phyloP scores from a whole-genome alignment of 345 rosid genomes.

The Aquilaria sinensis region DNA sequence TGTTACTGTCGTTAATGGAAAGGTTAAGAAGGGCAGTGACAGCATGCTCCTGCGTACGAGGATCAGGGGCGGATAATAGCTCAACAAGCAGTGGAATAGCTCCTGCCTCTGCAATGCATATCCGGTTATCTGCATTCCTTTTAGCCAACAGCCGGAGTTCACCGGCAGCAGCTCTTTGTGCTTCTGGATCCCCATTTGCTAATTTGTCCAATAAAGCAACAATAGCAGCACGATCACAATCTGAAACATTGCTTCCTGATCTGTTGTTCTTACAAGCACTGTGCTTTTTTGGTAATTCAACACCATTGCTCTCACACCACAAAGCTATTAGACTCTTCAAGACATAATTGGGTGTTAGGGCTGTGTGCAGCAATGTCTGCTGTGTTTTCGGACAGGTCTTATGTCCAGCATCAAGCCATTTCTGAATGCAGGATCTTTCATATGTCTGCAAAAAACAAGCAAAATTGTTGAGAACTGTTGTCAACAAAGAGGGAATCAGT shows the following conservation, averaged over 20 bases:
- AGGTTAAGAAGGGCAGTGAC: constrained; percentile 97
- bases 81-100: constrained; percentile 92
- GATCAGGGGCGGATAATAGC: constrained; percentile 70
- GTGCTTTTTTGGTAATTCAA: constrained; percentile 80
- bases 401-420: constrained; percentile 97
- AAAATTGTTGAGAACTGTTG: constrained; percentile 13
- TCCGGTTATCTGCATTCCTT: constrained; percentile 91
- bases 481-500: constrained; percentile 5
- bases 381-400: constrained; percentile 97
- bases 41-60: constrained; percentile 91
- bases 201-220: constrained; percentile 52
- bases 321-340: constrained; percentile 86
- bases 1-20: constrained; percentile 88
- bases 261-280: constrained; percentile 50
- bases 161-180: constrained; percentile 93
- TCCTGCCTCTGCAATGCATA: constrained; percentile 91
- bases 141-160: constrained; percentile 92
- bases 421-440: constrained; percentile 92
- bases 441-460: constrained; percentile 62
- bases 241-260: constrained; percentile 53
- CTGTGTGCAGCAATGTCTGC: constrained; percentile 82
- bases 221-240: constrained; percentile 80
- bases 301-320: constrained; percentile 97
- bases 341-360: constrained; percentile 85
- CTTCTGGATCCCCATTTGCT: constrained; percentile 56